Evolutionary conservation across 2,329 filamentous ascomycete species (phyloP), one percentile per base, ranked within the genome.

Genomic region (Stagonosporopsis cucurbitacearum): DNA sequence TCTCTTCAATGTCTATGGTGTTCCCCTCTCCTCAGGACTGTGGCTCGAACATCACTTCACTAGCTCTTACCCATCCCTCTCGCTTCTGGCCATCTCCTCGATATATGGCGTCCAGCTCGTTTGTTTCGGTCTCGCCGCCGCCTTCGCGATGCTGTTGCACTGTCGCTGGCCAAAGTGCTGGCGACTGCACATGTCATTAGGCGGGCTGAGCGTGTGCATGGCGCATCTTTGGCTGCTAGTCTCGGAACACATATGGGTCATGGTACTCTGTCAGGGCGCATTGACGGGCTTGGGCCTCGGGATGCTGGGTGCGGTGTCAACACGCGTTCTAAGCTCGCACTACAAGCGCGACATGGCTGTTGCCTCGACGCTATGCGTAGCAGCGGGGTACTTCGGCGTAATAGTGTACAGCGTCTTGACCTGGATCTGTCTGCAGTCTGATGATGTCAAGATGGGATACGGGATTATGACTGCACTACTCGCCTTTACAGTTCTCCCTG

Each of bases 291-390:
- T 40, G 4, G 54, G 52, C 1, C 43, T 71, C 2, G 70, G 70
- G 0, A 43, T 58, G 0, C 36, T 71, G 19, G 45, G 51, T 1
- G 55, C 60, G 1, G 8, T 64, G 0, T 56, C 58, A 4, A 60
- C 54, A 8, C 42, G 64, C 1, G 56, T 55, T 4, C 57, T 70
- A 2, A 62, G 62, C 1, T 54, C 51, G 2, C 70, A 72, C 35
- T 72, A 67, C 43, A 55, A 47, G 20, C 53, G 62, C 32, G 54
- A 71, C 12, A 23, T 68, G 3, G 69, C 75, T 1, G 61, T 76
- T 3, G 74, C 74, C 35, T 75, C 72, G 3, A 66, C 73, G 32
- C 71, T 74, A 9, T 68, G 73, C 0, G 59, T 58, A 0, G 64
- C 45, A 6, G 53, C 55, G 2, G 67, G 55, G 0, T 58, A 67